These are phyloP conservation scores for Anthoceros angustus DNA, from an alignment of 225 moss, liverwort and hornwort genomes.

Conservation along the genomic window DNA sequence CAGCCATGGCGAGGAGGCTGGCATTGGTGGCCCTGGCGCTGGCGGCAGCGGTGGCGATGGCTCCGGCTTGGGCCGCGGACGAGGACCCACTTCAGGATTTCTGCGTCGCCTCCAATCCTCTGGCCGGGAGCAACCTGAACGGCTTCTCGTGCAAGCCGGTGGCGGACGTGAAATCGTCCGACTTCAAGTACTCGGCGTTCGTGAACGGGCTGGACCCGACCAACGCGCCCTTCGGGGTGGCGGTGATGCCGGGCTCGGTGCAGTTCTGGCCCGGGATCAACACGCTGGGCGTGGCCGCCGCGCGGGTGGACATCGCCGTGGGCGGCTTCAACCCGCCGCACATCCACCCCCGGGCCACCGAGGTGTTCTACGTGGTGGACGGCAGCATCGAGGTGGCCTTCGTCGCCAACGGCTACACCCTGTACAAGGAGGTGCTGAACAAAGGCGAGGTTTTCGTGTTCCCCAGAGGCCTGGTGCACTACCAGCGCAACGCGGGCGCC, in stretches of 20 bases:
- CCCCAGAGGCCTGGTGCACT: not conserved
- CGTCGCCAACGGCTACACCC: not conserved
- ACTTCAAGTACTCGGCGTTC: not conserved
- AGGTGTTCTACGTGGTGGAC: not conserved
- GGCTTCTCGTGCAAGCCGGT: not conserved
- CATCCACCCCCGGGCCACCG: not conserved
- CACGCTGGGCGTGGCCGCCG: not conserved
- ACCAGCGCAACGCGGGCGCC: not conserved
- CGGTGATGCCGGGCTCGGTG: not conserved
- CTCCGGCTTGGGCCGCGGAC: not conserved
- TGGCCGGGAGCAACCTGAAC: not conserved
- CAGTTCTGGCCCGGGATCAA: not conserved
- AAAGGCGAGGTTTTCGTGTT: not conserved
- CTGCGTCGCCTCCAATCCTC: not conserved
- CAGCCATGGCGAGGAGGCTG: too few relatives aligned
- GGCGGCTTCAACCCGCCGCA: not conserved
- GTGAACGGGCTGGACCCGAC: not conserved
- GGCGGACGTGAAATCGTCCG: not conserved
- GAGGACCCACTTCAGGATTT: not conserved
- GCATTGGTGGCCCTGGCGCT: not conserved
- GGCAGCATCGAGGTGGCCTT: slow-evolving; percentile 4
- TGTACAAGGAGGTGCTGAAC: not conserved
- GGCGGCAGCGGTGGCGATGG: not conserved
- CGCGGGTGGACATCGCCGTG: not conserved
- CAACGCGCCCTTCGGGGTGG: not conserved